Evolutionary conservation across 1,284 basidiomycete genomes (phyloP).

Genomic region (Tilletia caries): DNA sequence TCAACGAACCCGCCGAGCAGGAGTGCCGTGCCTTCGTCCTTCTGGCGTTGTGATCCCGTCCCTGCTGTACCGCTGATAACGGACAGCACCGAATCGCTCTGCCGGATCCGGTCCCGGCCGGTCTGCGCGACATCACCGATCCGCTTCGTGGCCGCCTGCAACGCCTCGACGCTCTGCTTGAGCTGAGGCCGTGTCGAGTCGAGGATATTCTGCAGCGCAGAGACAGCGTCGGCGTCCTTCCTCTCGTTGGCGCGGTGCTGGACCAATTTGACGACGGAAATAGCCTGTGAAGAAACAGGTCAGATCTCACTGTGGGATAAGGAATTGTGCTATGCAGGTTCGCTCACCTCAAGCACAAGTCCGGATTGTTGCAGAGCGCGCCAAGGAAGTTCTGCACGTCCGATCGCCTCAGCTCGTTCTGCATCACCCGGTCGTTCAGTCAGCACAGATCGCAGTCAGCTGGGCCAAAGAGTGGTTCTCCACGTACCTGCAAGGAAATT

Average conservation of each 20-base stretch:
- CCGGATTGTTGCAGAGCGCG: neutral
- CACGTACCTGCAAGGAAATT: neutral
- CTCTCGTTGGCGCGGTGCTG: too few relatives aligned
- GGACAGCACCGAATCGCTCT: neutral
- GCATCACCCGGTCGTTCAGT: neutral
- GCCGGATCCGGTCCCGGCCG: neutral
- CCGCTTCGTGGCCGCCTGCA: too few relatives aligned
- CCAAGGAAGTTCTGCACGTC: neutral
- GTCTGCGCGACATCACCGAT: too few relatives aligned
- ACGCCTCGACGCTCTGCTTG: too few relatives aligned
- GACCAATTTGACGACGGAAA: too few relatives aligned
- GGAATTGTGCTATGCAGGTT: too few relatives aligned
- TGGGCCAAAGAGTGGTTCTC: neutral
- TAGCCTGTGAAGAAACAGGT: too few relatives aligned
- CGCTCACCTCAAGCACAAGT: conserved; percentile 2
- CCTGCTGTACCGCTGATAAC: neutral
- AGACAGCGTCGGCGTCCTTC: too few relatives aligned
- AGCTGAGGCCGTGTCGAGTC: too few relatives aligned
- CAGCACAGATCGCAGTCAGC: neutral
- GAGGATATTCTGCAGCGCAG: too few relatives aligned
- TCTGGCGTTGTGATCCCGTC: neutral
- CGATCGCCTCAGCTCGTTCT: neutral
- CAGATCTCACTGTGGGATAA: too few relatives aligned
- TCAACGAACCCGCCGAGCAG: neutral
- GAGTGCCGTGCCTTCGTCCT: neutral